Conservation (phyloP, 2,329 filamentous ascomycete genomes). For the Triangularia verruculosa region DNA sequence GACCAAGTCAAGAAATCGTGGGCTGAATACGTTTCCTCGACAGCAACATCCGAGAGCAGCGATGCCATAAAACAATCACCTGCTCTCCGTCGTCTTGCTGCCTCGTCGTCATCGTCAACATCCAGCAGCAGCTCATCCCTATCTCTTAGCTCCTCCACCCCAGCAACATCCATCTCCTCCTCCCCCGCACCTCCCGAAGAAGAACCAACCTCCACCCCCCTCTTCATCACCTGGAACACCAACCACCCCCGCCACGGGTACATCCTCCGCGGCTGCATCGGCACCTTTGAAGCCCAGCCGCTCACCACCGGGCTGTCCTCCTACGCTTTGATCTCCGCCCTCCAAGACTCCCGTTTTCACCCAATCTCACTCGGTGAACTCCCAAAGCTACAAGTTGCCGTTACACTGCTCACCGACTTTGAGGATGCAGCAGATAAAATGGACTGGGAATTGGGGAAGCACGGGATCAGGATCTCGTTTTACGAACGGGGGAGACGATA, state of each 20-base stretch:
- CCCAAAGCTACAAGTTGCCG: constrained; percentile 58
- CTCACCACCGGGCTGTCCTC: constrained; percentile 69
- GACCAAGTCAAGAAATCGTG: constrained; percentile 67
- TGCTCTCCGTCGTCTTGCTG: constrained; percentile 42
- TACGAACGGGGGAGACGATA: constrained; percentile 66
- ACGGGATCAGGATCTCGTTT: constrained; percentile 87
- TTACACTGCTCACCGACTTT: constrained; percentile 85
- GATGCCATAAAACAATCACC: constrained; percentile 38
- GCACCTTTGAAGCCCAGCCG: constrained; percentile 80
- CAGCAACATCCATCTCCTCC: constrained; percentile 42
- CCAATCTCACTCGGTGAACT: constrained; percentile 55
- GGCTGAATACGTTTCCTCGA: constrained; percentile 38
- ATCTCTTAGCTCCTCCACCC: constrained; percentile 35
- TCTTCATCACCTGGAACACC: constrained; percentile 96
- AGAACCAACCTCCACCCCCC: constrained; percentile 56
- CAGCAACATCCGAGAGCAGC: constrained; percentile 23
- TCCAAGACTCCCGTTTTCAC: constrained; percentile 61
- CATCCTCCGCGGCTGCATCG: constrained; percentile 87
- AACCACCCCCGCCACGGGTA: constrained; percentile 58
- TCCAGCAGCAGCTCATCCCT: constrained; percentile 31
- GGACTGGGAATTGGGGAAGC: constrained; percentile 83
- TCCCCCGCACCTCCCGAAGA: constrained; percentile 21
- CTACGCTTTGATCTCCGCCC: constrained; percentile 78
- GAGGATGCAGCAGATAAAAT: constrained; percentile 69
- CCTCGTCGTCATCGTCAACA: constrained; percentile 28